phyloP scores from a whole-genome alignment of 352 stramenopile genomes.

The Globisporangium solare region DNA sequence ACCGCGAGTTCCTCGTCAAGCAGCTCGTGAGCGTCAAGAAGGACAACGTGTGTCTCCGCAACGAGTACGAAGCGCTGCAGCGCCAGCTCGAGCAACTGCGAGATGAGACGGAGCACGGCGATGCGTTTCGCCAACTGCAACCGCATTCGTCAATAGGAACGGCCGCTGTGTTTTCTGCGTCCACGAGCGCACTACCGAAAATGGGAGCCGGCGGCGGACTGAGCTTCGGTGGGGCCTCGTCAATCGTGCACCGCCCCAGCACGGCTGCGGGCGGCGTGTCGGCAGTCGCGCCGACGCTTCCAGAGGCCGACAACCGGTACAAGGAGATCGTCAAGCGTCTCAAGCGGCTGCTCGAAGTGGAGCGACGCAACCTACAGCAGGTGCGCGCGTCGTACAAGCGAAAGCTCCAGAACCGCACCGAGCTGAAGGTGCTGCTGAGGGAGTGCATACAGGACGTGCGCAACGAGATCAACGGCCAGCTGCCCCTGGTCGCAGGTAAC shows the following conservation, averaged over 20 bases:
- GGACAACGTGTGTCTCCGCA: conserved; percentile 80
- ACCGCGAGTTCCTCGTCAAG: conserved; percentile 91
- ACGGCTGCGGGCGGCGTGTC: conserved; percentile 13
- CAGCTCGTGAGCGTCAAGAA: conserved; percentile 91
- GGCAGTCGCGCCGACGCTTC: not conserved
- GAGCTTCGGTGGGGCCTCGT: not conserved
- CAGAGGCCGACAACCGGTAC: conserved; percentile 74
- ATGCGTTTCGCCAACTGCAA: not conserved
- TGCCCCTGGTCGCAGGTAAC: conserved; percentile 13
- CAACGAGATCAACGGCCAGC: conserved; percentile 41
- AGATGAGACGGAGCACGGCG: conserved; percentile 22
- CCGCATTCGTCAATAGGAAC: conserved; percentile 7
- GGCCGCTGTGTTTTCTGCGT: conserved; percentile 18
- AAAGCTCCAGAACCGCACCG: conserved; percentile 70
- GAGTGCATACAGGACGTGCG: conserved; percentile 83
- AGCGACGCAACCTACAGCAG: conserved; percentile 74
- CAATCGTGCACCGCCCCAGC: conserved; percentile 19
- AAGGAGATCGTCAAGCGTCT: conserved; percentile 92
- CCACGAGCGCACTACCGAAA: conserved; percentile 36
- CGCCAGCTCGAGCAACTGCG: conserved; percentile 49
- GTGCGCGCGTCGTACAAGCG: conserved; percentile 65
- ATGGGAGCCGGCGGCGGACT: conserved; percentile 5
- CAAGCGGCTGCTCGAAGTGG: conserved; percentile 85
- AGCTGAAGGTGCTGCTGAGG: conserved; percentile 79
- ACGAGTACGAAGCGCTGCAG: conserved; percentile 49